Percentiles rank a stretch among this genome's conserved stretches.
Conservation (phyloP, 148 eudicot genomes). For the Chenopodium suecicum region DNA sequence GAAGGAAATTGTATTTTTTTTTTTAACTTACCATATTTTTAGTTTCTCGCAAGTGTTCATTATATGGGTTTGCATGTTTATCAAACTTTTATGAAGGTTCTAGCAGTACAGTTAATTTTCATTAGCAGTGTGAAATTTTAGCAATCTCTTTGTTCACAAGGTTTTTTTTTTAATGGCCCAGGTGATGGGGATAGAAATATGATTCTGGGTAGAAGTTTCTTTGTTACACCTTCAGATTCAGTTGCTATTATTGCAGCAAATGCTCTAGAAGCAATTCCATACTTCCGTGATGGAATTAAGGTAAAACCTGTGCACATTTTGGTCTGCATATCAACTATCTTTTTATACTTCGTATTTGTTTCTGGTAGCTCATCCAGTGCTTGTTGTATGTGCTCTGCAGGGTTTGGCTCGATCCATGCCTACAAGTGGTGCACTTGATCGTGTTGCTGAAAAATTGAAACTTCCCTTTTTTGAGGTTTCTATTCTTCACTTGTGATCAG, state of each 20-base stretch:
- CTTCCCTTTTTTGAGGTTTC: constrained; percentile 94
- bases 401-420: constrained; percentile 99
- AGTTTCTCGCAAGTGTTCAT: not conserved
- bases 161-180: constrained; percentile 30
- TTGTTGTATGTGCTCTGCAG: constrained; percentile 35
- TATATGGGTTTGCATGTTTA: not conserved
- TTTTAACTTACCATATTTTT: not conserved
- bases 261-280: constrained; percentile 90
- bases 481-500: not conserved
- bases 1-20: not conserved
- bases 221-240: constrained; percentile 98
- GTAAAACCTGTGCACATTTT: constrained; percentile 32
- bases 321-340: not conserved
- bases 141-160: constrained; percentile 4
- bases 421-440: constrained; percentile 98
- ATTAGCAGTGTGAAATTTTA: not conserved
- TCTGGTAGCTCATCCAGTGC: not conserved
- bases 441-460: constrained; percentile 78
- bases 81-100: not conserved
- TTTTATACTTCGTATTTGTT: not conserved
- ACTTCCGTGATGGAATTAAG: constrained; percentile 77
- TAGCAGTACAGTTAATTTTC: not conserved
- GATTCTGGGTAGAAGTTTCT: constrained; percentile 85
- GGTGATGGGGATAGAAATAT: constrained; percentile 99
- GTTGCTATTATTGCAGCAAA: constrained; percentile 98